Base-by-base conservation (phyloP, 2,329 filamentous ascomycete species). In the Cercospora zeae-maydis region DNA sequence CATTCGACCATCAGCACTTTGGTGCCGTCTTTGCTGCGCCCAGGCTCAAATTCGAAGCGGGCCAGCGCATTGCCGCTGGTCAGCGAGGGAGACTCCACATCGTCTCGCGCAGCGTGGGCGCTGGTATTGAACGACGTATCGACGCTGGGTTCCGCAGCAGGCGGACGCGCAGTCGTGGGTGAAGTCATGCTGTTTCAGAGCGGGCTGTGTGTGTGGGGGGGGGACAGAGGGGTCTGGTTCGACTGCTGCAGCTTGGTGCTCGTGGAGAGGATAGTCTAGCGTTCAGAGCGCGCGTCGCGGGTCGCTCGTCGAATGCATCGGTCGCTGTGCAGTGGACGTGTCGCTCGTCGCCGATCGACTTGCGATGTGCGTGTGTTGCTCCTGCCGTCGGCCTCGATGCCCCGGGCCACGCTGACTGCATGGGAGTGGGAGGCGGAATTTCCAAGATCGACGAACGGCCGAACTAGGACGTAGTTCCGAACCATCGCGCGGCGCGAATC, bases 1-100 rank as follows among this genome's bases (percentile, higher is more conserved):
- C 92, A 96, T 76, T 96, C 92, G 39, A 96, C 88, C 91, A 96
- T 95, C 70, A 96, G 80, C 66, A 96, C 88, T 80, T 96, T 96
- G 66, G 91, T 96, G 42, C 92, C 92, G 67, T 93, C 89, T 53
- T 69, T 81, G 55, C 86, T 89, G 74, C 84, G 85, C 36, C 87
- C 88, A 0, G 85, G 82, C 77, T 93, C 89, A 74, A 96, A 96
- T 75, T 96, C 92, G 77, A 96, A 96, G 63, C 92, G 88, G 51
- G 91, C 89, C 51, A 92, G 81, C n/a, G 88, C 88, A 61, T 83
- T 84, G 52, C 72, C 81, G 72, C 74, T 79, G 58, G 79, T 81
- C 62, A 81, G 75, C 67, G 78, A 79, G 31, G 80, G 80, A 33
- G 78, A 80, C 69, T 82, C 70, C 24, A 71, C 70, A 60, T 71